Conservation (phyloP, 2,329 filamentous ascomycete genomes). For the Curvularia spicifera region DNA sequence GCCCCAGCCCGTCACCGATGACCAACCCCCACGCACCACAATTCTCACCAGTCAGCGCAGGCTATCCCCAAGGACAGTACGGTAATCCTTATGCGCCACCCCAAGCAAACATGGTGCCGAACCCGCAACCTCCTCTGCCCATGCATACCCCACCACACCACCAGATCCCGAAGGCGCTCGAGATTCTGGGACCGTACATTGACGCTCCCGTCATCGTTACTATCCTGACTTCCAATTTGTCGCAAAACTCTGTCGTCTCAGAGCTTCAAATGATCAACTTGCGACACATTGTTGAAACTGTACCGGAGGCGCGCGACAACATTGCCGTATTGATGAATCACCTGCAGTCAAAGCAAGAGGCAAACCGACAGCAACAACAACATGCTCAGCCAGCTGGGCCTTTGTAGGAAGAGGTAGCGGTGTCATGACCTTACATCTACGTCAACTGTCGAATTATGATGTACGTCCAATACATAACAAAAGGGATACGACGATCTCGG, state of each 20-base stretch:
- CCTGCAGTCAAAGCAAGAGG: slow-evolving; percentile 22
- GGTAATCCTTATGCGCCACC: slow-evolving; percentile 30
- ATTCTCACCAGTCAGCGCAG: slow-evolving; percentile 41
- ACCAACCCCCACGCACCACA: slow-evolving; percentile 45
- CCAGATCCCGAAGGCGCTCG: slow-evolving; percentile 46
- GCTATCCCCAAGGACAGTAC: slow-evolving; percentile 34
- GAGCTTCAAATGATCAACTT: slow-evolving; percentile 75
- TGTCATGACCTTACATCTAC: background rate
- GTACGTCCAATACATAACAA: too few species aligned
- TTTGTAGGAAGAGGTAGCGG: slow-evolving; percentile 2
- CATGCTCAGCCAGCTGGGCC: slow-evolving; percentile 10
- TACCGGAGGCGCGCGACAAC: slow-evolving; percentile 70
- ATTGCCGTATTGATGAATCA: slow-evolving; percentile 39
- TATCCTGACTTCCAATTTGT: slow-evolving; percentile 42
- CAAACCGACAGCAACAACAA: slow-evolving; percentile 13
- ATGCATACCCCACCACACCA: slow-evolving; percentile 31
- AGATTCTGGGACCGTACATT: slow-evolving; percentile 54
- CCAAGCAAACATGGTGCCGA: slow-evolving; percentile 15
- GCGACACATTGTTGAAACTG: slow-evolving; percentile 68
- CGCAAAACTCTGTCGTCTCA: slow-evolving; percentile 43
- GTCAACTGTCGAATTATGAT: background rate
- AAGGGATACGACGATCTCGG: background rate
- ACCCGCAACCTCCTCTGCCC: slow-evolving; percentile 19
- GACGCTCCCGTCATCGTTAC: slow-evolving; percentile 51
- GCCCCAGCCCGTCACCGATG: slow-evolving; percentile 35